These are phyloP conservation scores for Coniferiporia sulphurascens DNA, from an alignment of 1,284 basidiomycete genomes.

Conservation along the genomic window DNA sequence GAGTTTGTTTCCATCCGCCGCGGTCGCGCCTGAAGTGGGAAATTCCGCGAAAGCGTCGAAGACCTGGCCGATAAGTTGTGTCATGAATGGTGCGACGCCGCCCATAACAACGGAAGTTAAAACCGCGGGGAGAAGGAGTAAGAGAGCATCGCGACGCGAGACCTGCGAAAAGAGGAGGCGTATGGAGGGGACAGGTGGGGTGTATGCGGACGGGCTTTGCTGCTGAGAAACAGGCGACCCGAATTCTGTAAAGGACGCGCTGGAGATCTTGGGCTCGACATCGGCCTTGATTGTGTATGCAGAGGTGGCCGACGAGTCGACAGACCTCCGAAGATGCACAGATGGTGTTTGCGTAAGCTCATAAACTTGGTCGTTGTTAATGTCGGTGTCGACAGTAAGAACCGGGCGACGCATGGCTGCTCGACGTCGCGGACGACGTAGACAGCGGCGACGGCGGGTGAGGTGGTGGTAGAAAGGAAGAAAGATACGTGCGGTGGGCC, in stretches of 20 bases:
- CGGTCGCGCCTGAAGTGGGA: constrained; percentile 30
- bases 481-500: not conserved
- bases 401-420: constrained; percentile 1
- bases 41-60: constrained; percentile 75
- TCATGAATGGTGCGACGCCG: constrained; percentile 90
- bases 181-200: constrained; percentile 38
- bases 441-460: not conserved
- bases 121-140: constrained; percentile 71
- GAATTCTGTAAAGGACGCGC: not conserved
- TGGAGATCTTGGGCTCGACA: not conserved
- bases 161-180: constrained; percentile 65
- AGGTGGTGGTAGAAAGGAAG: not conserved
- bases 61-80: constrained; percentile 79
- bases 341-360: constrained; percentile 13
- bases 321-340: not conserved
- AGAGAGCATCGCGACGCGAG: constrained; percentile 46
- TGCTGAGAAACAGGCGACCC: not conserved
- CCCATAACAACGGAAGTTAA: constrained; percentile 66
- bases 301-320: not conserved
- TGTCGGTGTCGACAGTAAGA: constrained; percentile 8
- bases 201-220: not conserved
- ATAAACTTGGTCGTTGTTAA: constrained; percentile 2
- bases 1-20: constrained; percentile 45
- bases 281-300: not conserved
- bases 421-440: not conserved